Evolutionary conservation across 1,139 yeast species (phyloP).

Genomic region (Suhomyces bolitotheri): DNA sequence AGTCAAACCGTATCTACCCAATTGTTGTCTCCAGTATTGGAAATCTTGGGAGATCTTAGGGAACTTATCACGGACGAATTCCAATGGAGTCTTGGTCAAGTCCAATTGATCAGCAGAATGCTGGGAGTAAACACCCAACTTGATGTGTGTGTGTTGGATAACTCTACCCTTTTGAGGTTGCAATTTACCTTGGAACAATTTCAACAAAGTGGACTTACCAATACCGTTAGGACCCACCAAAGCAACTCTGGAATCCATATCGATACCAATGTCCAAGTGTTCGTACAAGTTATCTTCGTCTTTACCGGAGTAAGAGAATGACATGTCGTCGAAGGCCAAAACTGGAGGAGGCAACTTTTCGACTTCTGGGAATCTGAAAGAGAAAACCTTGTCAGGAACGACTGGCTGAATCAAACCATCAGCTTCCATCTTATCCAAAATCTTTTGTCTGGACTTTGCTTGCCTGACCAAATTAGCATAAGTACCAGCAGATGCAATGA

Average conservation of each 20-base stretch:
- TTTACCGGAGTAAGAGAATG: conserved; percentile 88
- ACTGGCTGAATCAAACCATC: conserved; percentile 96
- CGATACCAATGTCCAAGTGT: conserved; percentile 93
- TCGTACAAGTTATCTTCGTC: conserved; percentile 87
- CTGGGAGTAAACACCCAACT: conserved; percentile 98
- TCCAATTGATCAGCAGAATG: conserved; percentile 98
- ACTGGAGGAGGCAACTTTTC: conserved; percentile 99
- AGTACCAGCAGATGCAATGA: conserved; percentile 99
- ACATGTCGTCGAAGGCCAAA: conserved; percentile 90
- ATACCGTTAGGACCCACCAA: conserved; percentile 99
- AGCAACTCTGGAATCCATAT: conserved; percentile 98
- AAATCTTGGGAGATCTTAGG: conserved; percentile 89
- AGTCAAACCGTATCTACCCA: conserved; percentile 97
- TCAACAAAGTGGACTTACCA: conserved; percentile 94
- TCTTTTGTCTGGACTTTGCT: conserved; percentile 99
- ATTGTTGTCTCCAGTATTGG: conserved; percentile 99
- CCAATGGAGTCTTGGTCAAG: conserved; percentile 90
- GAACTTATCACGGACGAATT: conserved; percentile 94
- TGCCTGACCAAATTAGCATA: conserved; percentile 98
- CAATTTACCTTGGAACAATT: conserved; percentile 93
- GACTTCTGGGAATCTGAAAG: conserved; percentile 91
- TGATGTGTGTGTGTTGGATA: conserved; percentile 94
- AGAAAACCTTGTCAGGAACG: conserved; percentile 86
- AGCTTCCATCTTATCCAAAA: conserved; percentile 99
- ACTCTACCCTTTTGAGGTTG: conserved; percentile 92